Percentiles rank a stretch among this genome's conserved stretches.
Evolutionary conservation across 176 grass and related monocot genomes (phyloP).

Genomic region (Oryza officinalis): DNA sequence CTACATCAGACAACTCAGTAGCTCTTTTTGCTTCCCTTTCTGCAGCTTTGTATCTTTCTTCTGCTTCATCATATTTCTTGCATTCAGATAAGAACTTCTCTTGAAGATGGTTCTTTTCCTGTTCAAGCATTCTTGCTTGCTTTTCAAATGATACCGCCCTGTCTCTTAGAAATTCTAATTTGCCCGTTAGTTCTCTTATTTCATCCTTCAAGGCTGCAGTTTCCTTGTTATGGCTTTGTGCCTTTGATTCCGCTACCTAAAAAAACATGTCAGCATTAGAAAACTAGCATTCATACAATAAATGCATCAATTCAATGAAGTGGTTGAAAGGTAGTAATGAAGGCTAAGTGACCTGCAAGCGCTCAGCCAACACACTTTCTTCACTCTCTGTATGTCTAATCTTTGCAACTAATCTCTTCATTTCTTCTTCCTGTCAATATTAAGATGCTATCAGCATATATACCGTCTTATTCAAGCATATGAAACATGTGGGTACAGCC

Average conservation of each 20-base stretch:
- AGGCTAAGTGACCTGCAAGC: constrained; percentile 49
- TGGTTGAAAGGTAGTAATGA: background rate
- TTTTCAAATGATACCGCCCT: constrained; percentile 56
- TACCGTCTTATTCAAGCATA: constrained; percentile 9
- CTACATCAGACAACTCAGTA: constrained; percentile 54
- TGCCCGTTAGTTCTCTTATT: constrained; percentile 63
- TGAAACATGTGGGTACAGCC: background rate
- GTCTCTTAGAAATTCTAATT: constrained; percentile 57
- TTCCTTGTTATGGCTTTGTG: constrained; percentile 54
- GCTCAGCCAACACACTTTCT: constrained; percentile 46
- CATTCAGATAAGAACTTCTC: constrained; percentile 66
- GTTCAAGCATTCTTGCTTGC: constrained; percentile 71
- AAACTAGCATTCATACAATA: constrained; percentile 8
- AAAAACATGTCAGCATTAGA: constrained; percentile 20
- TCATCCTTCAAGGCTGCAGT: constrained; percentile 61
- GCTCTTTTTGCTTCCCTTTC: constrained; percentile 66
- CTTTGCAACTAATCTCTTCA: constrained; percentile 64
- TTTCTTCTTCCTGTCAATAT: constrained; percentile 67
- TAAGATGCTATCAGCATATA: background rate
- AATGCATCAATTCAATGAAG: constrained; percentile 6
- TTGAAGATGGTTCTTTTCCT: constrained; percentile 82
- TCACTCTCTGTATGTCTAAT: constrained; percentile 50
- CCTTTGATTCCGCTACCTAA: constrained; percentile 55
- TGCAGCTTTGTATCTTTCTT: constrained; percentile 53
- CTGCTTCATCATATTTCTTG: constrained; percentile 71